Conservation (phyloP, 805 yeast species). For the Brettanomyces sp. region DNA sequence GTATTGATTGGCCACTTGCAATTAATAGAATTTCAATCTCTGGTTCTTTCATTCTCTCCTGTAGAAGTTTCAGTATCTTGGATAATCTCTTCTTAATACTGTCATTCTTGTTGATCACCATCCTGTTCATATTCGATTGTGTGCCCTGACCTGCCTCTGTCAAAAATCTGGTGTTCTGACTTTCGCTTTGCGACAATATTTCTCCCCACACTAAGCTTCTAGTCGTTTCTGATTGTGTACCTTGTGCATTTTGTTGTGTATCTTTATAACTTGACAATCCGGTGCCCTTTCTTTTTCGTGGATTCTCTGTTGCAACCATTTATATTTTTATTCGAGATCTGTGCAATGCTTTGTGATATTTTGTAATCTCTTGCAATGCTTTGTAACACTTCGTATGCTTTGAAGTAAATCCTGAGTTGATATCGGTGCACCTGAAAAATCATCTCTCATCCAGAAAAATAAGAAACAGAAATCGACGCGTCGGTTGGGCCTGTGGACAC, state of each 20-base stretch:
- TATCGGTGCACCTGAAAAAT: too few relatives aligned
- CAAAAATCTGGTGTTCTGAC: not conserved
- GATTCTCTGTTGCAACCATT: too few relatives aligned
- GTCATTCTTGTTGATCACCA: conserved; percentile 2
- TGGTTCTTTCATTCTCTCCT: not conserved
- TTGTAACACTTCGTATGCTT: too few relatives aligned
- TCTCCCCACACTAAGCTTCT: not conserved
- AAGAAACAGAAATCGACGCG: not conserved
- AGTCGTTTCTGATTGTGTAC: not conserved
- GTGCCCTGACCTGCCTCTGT: not conserved
- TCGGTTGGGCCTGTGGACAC: too few relatives aligned
- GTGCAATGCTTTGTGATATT: too few relatives aligned
- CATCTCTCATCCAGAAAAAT: too few relatives aligned
- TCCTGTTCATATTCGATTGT: not conserved
- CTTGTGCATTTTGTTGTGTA: too few relatives aligned
- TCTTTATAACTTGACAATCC: too few relatives aligned
- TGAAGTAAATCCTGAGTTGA: too few relatives aligned
- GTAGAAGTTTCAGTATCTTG: not conserved
- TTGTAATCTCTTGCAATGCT: too few relatives aligned
- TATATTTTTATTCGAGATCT: too few relatives aligned
- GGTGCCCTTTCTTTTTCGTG: too few relatives aligned
- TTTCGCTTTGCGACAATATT: not conserved
- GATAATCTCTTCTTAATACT: not conserved
- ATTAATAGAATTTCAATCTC: conserved; percentile 11
- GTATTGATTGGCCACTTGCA: conserved; percentile 15